A percentile compares a stretch with the other conserved stretches of the same genome.
phyloP scores from a whole-genome alignment of 2,329 filamentous ascomycete species.

The Microsporum ferrugineum region DNA sequence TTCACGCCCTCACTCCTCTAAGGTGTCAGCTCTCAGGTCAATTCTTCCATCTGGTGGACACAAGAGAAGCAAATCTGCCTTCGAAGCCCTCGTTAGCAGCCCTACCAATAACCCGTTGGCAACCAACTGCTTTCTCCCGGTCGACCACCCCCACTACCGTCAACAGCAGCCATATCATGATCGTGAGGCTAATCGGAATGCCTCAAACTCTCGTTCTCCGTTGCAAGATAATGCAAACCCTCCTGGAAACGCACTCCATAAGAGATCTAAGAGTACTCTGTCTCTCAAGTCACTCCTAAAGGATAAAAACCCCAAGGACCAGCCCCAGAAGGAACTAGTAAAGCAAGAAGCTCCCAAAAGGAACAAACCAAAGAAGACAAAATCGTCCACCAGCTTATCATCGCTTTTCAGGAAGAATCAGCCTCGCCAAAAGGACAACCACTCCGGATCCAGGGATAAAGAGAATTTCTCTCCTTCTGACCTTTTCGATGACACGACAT shows the following conservation, averaged over 20 bases:
- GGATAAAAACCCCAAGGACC: constrained; percentile 38
- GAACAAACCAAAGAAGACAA: constrained; percentile 54
- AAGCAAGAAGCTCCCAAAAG: constrained; percentile 26
- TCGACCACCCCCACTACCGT: constrained; percentile 38
- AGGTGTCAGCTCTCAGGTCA: constrained; percentile 41
- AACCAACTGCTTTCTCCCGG: constrained; percentile 36
- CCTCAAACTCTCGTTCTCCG: constrained; percentile 20
- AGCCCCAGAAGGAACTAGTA: constrained; percentile 22
- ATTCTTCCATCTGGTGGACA: constrained; percentile 42
- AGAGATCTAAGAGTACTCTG: constrained; percentile 44
- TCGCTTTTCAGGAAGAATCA: constrained; percentile 63
- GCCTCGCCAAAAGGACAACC: constrained; percentile 53
- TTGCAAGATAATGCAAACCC: constrained; percentile 19
- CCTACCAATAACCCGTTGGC: constrained; percentile 12
- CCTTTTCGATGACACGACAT: constrained; percentile 5
- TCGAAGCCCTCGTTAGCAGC: constrained; percentile 18
- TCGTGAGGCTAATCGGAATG: constrained; percentile 18
- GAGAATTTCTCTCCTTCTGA: constrained; percentile 62
- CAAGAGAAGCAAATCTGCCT: constrained; percentile 36
- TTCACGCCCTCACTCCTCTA: constrained; percentile 24
- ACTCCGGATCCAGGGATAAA: constrained; percentile 49
- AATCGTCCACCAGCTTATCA: constrained; percentile 72
- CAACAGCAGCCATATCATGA: constrained; percentile 18
- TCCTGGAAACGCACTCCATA: constrained; percentile 34
- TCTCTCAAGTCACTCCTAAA: constrained; percentile 40